phyloP scores from a whole-genome alignment of 192 early-diverging fungal genomes.

The Umbelopsis vinacea region DNA sequence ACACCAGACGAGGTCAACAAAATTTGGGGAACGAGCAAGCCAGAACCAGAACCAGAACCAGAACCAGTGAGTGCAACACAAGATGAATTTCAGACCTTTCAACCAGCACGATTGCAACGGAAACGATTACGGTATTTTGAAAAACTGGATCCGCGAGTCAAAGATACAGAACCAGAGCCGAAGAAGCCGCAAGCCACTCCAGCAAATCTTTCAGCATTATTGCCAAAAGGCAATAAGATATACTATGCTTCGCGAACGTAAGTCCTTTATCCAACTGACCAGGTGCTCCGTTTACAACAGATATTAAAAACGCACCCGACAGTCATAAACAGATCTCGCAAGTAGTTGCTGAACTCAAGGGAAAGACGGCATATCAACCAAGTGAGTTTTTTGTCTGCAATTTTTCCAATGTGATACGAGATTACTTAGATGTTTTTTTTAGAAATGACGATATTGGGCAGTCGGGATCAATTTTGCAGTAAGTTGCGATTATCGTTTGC shows the following conservation, averaged over 20 bases:
- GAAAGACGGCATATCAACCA: conserved; percentile 46
- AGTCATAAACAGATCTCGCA: conserved; percentile 28
- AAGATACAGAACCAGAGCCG: background rate
- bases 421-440: background rate
- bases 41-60: background rate
- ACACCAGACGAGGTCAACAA: background rate
- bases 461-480: conserved; percentile 56
- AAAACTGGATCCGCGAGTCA: background rate
- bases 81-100: background rate
- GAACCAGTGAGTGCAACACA: background rate
- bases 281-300: no score
- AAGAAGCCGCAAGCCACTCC: background rate
- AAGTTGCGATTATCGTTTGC: background rate
- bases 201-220: background rate
- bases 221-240: background rate
- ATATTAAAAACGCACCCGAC: no score
- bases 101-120: background rate
- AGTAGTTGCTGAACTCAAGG: conserved; percentile 25
- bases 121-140: conserved; percentile 9
- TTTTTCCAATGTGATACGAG: background rate
- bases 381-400: conserved; percentile 21
- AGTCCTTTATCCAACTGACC: background rate
- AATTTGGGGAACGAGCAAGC: background rate
- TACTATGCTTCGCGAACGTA: conserved; percentile 28
- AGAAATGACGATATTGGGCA: conserved; percentile 54